Base-by-base conservation (phyloP, 2,329 filamentous ascomycete species). In the Fusarium sp. region DNA sequence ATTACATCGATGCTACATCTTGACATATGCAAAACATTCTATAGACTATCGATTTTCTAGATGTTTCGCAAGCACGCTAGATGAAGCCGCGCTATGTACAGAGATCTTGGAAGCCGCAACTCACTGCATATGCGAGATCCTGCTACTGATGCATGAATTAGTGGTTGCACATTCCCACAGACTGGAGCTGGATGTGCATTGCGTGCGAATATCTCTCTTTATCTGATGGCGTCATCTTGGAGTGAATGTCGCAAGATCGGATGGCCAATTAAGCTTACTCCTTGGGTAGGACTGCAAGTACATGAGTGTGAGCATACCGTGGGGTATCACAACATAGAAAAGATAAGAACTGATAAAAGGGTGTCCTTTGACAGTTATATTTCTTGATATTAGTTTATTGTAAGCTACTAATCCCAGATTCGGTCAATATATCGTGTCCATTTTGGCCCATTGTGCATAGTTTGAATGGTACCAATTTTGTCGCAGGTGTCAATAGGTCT, bases 121-220 rank as follows among this genome's bases (percentile, higher is more conserved):
- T 3, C 28, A 19, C 43, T 39, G 41, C 59, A 64, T 47, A 64
- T 64, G 60, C 45, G 3, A 64, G 61, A 65, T 64, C 11, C 13
- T 58, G 30, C 22, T 14, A 17, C 59, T 28, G n/a, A 15, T 35
- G 32, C 51, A 22, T 22, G 20, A 3, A 11, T 11, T 7, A 22
- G 3, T 32, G n/a, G 11, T 5, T 43, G 17, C 52, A 48, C 59
- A 39, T 44, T 46, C 20, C 19, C 3, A 1, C 13, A 17, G 5
- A 32, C 6, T 9, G 19, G 10, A 11, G 17, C 4, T 44, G n/a
- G 59, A 57, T 60, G 52, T 41, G n/a, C 46, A 46, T 33, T 28
- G 30, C 6, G 33, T 41, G 46, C 52, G 35, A 32, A 30, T 28
- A 20, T n/a, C 9, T 19, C 15, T 22, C 3, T 24, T 28, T 7